Percentiles rank a stretch among this genome's conserved stretches.
Conservation (phyloP, 106 monocot genomes). For the Apostasia ramifera region DNA sequence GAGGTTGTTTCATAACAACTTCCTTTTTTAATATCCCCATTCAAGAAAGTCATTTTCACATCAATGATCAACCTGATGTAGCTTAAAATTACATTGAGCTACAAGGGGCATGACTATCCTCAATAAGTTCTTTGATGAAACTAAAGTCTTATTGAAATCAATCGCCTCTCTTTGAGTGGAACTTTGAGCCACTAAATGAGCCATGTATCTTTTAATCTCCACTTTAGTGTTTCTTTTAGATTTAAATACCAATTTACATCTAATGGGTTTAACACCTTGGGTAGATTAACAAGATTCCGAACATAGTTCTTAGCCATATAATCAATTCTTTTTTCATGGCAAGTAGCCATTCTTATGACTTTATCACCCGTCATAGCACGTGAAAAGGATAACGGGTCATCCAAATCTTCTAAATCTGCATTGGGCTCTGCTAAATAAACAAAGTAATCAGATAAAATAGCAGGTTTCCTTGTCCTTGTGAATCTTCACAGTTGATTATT, state of each 20-base stretch:
- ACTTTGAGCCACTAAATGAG: not conserved
- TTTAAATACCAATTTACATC: not conserved
- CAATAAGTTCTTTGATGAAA: not conserved
- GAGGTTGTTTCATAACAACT: not conserved
- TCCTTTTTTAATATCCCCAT: not conserved
- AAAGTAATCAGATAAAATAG: not conserved
- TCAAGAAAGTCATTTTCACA: not conserved
- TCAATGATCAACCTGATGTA: not conserved
- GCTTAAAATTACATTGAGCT: not conserved
- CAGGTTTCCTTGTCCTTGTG: not conserved
- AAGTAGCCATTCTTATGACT: not conserved
- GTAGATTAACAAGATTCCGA: not conserved
- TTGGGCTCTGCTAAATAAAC: not conserved
- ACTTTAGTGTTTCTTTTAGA: not conserved
- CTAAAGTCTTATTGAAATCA: not conserved
- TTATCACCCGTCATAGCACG: not conserved
- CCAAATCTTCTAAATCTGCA: not conserved
- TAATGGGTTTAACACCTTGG: not conserved
- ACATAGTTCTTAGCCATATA: not conserved
- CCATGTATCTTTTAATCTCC: not conserved
- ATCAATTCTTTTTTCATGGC: not conserved
- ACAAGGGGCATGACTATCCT: not conserved
- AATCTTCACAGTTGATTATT: not conserved
- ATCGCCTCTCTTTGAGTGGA: not conserved
- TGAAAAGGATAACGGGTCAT: not conserved